Percentiles rank a stretch among this genome's conserved stretches.
Conservation (phyloP, 306 rosid species). For the Prunus mira region DNA sequence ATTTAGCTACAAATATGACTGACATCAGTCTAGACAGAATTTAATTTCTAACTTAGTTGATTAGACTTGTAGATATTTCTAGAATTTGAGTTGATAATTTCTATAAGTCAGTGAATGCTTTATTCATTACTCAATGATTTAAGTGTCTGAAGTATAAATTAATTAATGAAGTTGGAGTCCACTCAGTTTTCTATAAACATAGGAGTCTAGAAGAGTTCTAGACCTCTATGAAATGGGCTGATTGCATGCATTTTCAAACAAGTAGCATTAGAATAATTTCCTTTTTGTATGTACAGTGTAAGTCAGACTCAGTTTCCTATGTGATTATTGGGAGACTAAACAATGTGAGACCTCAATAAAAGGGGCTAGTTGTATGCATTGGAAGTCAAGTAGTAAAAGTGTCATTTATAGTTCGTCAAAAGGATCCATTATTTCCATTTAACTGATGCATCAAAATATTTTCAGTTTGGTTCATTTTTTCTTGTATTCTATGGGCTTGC, state of each 20-base stretch:
- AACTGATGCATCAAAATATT: neutral
- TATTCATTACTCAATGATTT: neutral
- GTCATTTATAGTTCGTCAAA: neutral
- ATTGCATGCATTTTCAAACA: neutral
- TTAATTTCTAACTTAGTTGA: neutral
- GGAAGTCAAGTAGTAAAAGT: neutral
- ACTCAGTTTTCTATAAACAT: neutral
- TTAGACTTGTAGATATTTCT: neutral
- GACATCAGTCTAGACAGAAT: neutral
- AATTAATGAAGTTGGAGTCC: neutral
- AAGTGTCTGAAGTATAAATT: neutral
- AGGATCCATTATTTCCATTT: neutral
- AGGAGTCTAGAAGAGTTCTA: neutral
- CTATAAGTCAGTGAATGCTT: neutral
- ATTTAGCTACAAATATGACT: neutral
- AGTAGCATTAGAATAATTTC: neutral
- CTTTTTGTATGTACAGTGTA: neutral
- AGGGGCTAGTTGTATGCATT: neutral
- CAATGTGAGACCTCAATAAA: constrained; percentile 2
- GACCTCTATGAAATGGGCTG: neutral
- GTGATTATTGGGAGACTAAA: neutral
- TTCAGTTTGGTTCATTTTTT: neutral
- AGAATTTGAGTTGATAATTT: neutral
- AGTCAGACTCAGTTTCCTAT: neutral
- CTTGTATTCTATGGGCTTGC: neutral